phyloP scores from a whole-genome alignment of 352 stramenopile genomes.

The Phytopythium kandeliae region DNA sequence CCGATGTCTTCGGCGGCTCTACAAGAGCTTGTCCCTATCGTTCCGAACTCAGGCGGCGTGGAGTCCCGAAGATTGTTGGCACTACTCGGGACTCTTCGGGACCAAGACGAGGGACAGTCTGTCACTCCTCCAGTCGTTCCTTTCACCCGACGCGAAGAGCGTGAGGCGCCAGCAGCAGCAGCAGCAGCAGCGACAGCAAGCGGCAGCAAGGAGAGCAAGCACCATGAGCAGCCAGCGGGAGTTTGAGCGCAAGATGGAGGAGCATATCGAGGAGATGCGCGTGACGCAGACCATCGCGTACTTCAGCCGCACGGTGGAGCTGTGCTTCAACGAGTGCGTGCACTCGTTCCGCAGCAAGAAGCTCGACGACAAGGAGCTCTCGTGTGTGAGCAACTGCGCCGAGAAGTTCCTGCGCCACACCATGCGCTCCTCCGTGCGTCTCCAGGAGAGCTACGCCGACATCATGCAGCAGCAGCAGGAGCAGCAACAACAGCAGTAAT shows the following conservation, averaged over 20 bases:
- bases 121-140: too few relatives aligned
- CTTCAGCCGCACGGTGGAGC: conserved; percentile 88
- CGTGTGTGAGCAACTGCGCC: conserved; percentile 84
- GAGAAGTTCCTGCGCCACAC: conserved; percentile 91
- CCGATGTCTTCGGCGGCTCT: too few relatives aligned
- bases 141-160: too few relatives aligned
- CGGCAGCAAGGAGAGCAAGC: background rate
- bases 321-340: conserved; percentile 88
- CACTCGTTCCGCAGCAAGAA: conserved; percentile 91
- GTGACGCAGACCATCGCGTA: conserved; percentile 86
- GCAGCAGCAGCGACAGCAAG: too few relatives aligned
- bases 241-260: conserved; percentile 87
- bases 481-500: conserved; percentile 37
- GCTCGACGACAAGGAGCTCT: conserved; percentile 86
- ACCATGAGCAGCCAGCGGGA: conserved; percentile 75
- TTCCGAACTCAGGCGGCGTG: conserved; percentile 3
- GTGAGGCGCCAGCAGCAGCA: too few relatives aligned
- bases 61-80: background rate
- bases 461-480: conserved; percentile 84
- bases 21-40: background rate
- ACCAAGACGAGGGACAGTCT: too few relatives aligned
- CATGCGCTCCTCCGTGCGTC: conserved; percentile 84
- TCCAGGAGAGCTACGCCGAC: conserved; percentile 86
- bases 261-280: conserved; percentile 89
- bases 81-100: background rate